Base-by-base conservation (phyloP, 192 early-diverging fungal species). In the Dispira parvispora region DNA sequence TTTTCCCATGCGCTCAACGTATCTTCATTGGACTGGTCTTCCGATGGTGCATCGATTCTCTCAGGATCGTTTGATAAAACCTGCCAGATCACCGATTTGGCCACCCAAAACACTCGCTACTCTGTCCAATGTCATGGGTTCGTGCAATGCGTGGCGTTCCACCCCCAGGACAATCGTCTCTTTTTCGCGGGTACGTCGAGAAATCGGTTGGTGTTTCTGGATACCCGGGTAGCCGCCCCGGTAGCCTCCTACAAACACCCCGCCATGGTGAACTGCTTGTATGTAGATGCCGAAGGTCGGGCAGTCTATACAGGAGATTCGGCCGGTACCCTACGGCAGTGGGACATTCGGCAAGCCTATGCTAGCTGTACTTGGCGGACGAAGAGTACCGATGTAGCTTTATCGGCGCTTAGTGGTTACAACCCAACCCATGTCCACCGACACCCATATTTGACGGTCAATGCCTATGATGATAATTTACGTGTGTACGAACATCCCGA, bases 81-180 rank as follows among this genome's bases (percentile, higher is more conserved):
- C 11, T 88, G 88, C 67, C 87, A 85, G 67, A 70, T 80, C 0
- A 91, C 88, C 88, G 86, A 89, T 53, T 75, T 88, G 11, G 82
- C 88, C 44, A 74, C 67, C 43, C 82, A 80, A 38, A 85, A 83
- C 63, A 68, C 79, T 14, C 62, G 75, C 23, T 79, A 78, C 43
- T 81, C 77, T 9, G 87, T 76, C 62, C 82, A 86, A 27, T 78
- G 66, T 21, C 84, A 91, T 43, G 90, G 90, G 0, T 91, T 91
- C 79, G 87, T 92, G 16, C 88, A 90, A 63, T 91, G 86, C 69
- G 86, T 92, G 3, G 73, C 74, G 60, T 90, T 84, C 68, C 78
- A 84, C 67, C 84, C 81, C 14, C 67, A 72, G 87, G 87, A 91
- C 75, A 74, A 81, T 20, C 70, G 78, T 63, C 68, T 90, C 13